Evolutionary conservation across 371 early-diverging fungal genomes (phyloP), one percentile per base, ranked within the genome.

Genomic region (Zancudomyces culisetae): DNA sequence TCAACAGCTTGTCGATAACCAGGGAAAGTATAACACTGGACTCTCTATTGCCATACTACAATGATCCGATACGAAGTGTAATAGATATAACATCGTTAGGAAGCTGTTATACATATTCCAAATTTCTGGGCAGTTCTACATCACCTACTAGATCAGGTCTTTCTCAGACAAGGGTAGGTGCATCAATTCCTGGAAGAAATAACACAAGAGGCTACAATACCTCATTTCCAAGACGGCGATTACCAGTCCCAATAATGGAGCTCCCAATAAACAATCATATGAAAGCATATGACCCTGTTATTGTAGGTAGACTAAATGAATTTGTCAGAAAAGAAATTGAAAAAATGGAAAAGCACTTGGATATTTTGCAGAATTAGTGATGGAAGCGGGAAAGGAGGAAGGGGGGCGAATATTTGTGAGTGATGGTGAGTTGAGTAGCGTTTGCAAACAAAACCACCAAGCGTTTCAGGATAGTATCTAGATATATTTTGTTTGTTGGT

Each of bases 1-100:
- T 66, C 39, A 61, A 66, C 22, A 66, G 67, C 48, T 53, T 45
- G 45, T 6, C 26, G 10, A 6, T 28, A 10, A 45, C 6, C 18
- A 18, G 28, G 10, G 28, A 45, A 10, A 27, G 18, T 6, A 45
- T 45, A 45, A 18, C 6, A 10, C 18, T 28, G 15, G 18, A 45
- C 18, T 10, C 45, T 10, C 4, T 6, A 45, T 10, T 45, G 26
- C 45, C 45, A 18, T 45, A 27, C 45, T 45, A 45, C 28, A 28
- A 28, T 15, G 35, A 35, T 6, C 35, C 35, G 10, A 15, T 35
- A 35, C 15, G 35, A 15, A 35, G 6, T 6, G 15, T 35, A 6
- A 45, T 45, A 15, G 18, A 24, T 15, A 28, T 18, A 10, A 24
- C 10, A 27, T 6, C 6, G 28, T 15, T 18, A 10, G 45, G 45